phyloP scores from a whole-genome alignment of 768 basidiomycete genomes.

The Mrakia frigida region DNA sequence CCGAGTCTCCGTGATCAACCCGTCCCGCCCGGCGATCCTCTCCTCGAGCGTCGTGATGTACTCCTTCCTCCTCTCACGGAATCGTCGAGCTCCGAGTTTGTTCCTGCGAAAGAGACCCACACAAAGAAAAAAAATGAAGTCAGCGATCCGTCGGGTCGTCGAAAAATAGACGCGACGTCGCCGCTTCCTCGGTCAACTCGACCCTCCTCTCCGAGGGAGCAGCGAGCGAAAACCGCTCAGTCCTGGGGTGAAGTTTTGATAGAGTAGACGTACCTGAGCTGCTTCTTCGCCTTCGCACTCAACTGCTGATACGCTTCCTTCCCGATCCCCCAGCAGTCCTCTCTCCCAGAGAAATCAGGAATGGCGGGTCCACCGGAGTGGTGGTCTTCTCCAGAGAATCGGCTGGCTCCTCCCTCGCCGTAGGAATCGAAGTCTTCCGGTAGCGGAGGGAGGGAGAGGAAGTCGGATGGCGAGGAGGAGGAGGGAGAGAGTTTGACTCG shows the following conservation, averaged over 20 bases:
- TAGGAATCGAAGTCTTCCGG: constrained; percentile 16
- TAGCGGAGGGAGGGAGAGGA: neutral
- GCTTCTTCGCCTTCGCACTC: constrained; percentile 16
- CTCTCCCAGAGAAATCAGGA: constrained; percentile 20
- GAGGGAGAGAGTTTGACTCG: neutral
- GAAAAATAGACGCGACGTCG: too few species aligned
- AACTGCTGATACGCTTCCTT: constrained; percentile 20
- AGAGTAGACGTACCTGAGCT: constrained; percentile 17
- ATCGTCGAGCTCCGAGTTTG: constrained; percentile 28
- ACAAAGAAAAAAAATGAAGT: neutral
- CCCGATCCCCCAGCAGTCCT: constrained; percentile 26
- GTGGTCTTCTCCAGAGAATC: neutral
- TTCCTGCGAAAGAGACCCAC: neutral
- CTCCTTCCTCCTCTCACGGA: constrained; percentile 28
- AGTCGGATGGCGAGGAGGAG: neutral
- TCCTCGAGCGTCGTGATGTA: constrained; percentile 24
- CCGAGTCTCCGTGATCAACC: constrained; percentile 3
- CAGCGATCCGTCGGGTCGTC: neutral
- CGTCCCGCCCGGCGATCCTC: constrained; percentile 21
- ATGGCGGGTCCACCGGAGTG: neutral
- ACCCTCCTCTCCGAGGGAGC: too few species aligned
- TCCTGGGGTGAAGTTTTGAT: too few species aligned
- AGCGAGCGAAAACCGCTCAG: too few species aligned
- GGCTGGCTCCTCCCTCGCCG: neutral
- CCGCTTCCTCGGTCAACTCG: too few species aligned